Base-by-base conservation (phyloP, 345 rosid genomes). In the Eucalyptus leucophloia region DNA sequence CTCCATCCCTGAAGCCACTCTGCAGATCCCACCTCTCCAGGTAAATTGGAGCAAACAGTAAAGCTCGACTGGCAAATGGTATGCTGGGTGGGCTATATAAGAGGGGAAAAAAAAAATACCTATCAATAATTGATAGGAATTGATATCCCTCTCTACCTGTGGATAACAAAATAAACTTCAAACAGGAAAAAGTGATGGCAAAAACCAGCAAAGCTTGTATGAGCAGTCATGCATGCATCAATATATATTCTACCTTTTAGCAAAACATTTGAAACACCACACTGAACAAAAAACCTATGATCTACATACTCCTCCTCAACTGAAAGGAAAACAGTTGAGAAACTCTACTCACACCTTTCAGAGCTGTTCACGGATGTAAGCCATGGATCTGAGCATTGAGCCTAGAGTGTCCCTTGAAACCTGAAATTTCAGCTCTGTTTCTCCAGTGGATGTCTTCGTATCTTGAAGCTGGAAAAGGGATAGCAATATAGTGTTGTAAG, bases 331-430 rank as follows among this genome's bases (percentile, higher is more conserved):
- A 86, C 58, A 58, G 69, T 42, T 88, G 87, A 51, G 89, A 32
- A 88, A 86, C 53, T 80, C 86, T 69, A 86, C 95, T 93, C 88
- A 93, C 95, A 62, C 53, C 67, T 93, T 87, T 94, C 90, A 94
- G 34, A 95, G 93, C 91, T 94, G 96, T 88, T 94, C 95, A 37
- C 93, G 93, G 49, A 94, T 94, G 88, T 86, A 92, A 65, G 95
- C 92, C 96, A 95, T 92, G 72, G 97, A 94, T 91, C 91, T 95
- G 92, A 95, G 86, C 96, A 95, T 95, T 37, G 94, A 94, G 49
- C 92, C 96, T 88, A 94, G 91, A 23, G 95, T 94, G 40, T 94
- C 95, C 90, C 92, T 93, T 17, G 96, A 95, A 49, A 94, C 96
- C 92, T 94, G 97, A 91, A 95, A 94, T 89, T 94, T 95, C 87